Percentiles rank a stretch among this genome's conserved stretches.
These are phyloP conservation scores for Oryza rufipogon DNA, from an alignment of 176 grass and related monocot species.

Conservation along the genomic window DNA sequence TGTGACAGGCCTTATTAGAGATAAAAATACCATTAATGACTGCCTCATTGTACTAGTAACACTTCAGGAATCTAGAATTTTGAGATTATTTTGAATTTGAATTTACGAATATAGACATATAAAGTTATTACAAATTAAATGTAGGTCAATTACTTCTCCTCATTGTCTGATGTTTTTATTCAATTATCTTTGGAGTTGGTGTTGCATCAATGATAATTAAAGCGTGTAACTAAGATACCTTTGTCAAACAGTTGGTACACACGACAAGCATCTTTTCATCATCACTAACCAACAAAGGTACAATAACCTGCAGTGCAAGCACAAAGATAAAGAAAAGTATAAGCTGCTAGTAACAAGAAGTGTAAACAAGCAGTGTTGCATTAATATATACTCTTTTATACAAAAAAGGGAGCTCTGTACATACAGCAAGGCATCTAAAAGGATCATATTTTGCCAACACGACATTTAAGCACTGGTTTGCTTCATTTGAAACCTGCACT, in stretches of 20 bases:
- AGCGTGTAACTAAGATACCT: slow-evolving; percentile 57
- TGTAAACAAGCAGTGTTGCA: slow-evolving; percentile 24
- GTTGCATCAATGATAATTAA: neutral
- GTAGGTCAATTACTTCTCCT: neutral
- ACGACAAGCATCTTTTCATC: slow-evolving; percentile 87
- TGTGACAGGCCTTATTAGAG: neutral
- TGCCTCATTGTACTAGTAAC: neutral
- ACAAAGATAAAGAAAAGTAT: slow-evolving; percentile 24
- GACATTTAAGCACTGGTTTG: slow-evolving; percentile 71
- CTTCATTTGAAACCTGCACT: slow-evolving; percentile 84
- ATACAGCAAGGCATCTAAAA: slow-evolving; percentile 82
- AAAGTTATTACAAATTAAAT: neutral
- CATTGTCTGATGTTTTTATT: neutral
- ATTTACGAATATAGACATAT: neutral
- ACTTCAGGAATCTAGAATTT: neutral
- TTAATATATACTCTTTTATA: neutral
- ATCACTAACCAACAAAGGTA: slow-evolving; percentile 75
- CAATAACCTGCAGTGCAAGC: slow-evolving; percentile 63
- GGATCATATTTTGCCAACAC: slow-evolving; percentile 74
- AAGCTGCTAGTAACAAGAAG: slow-evolving; percentile 34
- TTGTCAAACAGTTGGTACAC: slow-evolving; percentile 93
- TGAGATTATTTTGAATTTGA: neutral
- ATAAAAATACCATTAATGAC: neutral
- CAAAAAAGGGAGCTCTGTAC: slow-evolving; percentile 21
- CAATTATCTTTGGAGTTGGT: neutral